phyloP scores from a whole-genome alignment of 2,329 filamentous ascomycete species.

The Colletotrichum tropicicola region DNA sequence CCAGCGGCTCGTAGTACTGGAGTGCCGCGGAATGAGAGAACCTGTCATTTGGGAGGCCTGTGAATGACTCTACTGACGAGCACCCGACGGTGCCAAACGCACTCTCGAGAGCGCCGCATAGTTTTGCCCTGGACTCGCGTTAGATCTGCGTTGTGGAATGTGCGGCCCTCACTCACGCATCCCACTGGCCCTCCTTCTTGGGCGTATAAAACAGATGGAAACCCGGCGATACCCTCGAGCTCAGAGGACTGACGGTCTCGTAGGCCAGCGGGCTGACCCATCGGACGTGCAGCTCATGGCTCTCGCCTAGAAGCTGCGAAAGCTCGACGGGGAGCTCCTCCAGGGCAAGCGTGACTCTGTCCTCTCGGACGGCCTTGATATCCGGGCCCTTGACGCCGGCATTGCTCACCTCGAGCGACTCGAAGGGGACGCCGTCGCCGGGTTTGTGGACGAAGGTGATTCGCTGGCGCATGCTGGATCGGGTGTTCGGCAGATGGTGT shows the following conservation, averaged over 20 bases:
- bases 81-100: conserved; percentile 69
- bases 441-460: conserved; percentile 80
- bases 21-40: conserved; percentile 56
- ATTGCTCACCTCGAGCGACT: conserved; percentile 65
- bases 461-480: conserved; percentile 74
- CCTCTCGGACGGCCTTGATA: conserved; percentile 77
- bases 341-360: conserved; percentile 77
- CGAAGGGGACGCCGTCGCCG: conserved; percentile 71
- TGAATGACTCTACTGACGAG: conserved; percentile 59
- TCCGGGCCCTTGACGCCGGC: conserved; percentile 63
- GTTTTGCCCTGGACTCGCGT: conserved; percentile 45
- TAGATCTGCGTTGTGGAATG: too few relatives aligned
- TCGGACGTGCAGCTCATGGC: conserved; percentile 79
- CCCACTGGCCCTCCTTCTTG: conserved; percentile 40
- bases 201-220: conserved; percentile 84
- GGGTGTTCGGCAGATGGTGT: too few relatives aligned
- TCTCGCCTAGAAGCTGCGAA: conserved; percentile 66
- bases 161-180: conserved; percentile 34
- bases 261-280: conserved; percentile 74
- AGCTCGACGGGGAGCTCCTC: conserved; percentile 79
- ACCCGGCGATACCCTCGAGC: conserved; percentile 80
- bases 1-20: conserved; percentile 76
- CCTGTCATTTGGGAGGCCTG: conserved; percentile 56
- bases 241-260: conserved; percentile 72
- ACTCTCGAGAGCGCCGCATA: conserved; percentile 68